Evolutionary conservation across 1,139 yeast genomes (phyloP).

Genomic region (Saccharomyces hybrid): DNA sequence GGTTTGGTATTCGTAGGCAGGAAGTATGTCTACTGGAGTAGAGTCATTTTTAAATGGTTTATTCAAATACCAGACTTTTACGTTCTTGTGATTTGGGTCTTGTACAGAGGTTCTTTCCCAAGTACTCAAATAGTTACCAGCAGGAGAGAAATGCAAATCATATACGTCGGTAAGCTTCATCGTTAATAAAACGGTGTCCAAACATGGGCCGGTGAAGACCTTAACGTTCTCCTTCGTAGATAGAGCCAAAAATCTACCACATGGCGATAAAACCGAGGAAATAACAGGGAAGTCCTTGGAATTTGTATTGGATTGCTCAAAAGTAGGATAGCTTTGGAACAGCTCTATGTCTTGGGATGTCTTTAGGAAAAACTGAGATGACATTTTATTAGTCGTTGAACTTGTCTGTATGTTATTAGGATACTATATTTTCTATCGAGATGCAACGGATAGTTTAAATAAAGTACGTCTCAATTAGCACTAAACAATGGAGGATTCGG

Average conservation of each 20-base stretch:
- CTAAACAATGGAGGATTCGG: not conserved
- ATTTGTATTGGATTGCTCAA: constrained; percentile 33
- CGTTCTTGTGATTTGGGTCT: constrained; percentile 63
- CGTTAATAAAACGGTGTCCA: constrained; percentile 38
- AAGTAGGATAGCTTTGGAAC: constrained; percentile 35
- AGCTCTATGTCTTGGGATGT: constrained; percentile 30
- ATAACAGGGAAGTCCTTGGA: constrained; percentile 40
- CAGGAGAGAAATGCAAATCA: constrained; percentile 81
- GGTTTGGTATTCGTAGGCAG: constrained; percentile 62
- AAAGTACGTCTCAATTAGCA: not conserved
- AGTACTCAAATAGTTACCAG: constrained; percentile 75
- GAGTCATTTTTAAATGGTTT: constrained; percentile 21
- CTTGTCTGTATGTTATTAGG: not conserved
- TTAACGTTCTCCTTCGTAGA: constrained; percentile 49
- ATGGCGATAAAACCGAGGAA: constrained; percentile 37
- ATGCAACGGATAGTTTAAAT: not conserved
- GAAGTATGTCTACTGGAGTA: constrained; percentile 34
- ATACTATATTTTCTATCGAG: not conserved
- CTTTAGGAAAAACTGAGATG: constrained; percentile 32
- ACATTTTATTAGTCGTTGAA: constrained; percentile 15
- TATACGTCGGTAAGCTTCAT: constrained; percentile 56
- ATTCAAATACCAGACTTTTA: constrained; percentile 59
- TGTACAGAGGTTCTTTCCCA: constrained; percentile 82
- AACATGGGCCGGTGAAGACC: constrained; percentile 47
- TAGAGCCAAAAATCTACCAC: constrained; percentile 52